A percentile compares a stretch with the other conserved stretches of the same genome.
These are phyloP conservation scores for Ziziphus jujuba DNA, from an alignment of 306 rosid genomes.

Conservation along the genomic window DNA sequence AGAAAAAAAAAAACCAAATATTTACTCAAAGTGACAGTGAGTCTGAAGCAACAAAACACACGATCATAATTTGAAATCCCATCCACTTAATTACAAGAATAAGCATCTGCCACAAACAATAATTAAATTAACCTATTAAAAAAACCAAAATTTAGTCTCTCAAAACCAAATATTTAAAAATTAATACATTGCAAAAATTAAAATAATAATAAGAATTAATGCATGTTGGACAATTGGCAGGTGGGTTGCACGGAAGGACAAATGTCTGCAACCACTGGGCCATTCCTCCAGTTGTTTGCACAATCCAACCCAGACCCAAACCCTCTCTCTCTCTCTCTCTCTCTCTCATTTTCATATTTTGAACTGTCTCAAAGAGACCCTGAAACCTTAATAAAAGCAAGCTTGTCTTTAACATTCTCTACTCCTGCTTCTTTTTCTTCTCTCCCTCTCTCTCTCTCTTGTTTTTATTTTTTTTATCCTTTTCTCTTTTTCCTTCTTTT, in stretches of 20 bases:
- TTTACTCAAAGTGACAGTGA: slow-evolving; percentile 4
- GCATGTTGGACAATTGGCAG: slow-evolving; percentile 40
- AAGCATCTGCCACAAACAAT: not conserved
- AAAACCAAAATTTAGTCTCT: too few species aligned
- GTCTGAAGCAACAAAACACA: not conserved
- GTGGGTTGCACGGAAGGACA: slow-evolving; percentile 42
- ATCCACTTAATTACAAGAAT: not conserved
- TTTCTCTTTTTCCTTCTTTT: not conserved
- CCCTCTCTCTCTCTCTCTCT: slow-evolving; percentile 1
- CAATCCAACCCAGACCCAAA: slow-evolving; percentile 6
- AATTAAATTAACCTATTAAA: too few species aligned
- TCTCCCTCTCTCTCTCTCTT: not conserved
- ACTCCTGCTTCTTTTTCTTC: slow-evolving; percentile 4
- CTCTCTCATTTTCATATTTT: slow-evolving; percentile 12
- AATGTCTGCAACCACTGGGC: slow-evolving; percentile 55
- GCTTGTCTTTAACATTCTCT: slow-evolving; percentile 59
- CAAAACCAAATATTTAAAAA: not conserved
- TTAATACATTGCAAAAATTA: not conserved
- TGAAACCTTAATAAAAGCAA: slow-evolving; percentile 76
- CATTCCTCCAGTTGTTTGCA: slow-evolving; percentile 47
- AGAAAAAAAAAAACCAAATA: not conserved
- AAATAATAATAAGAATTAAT: not conserved
- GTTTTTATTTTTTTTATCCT: not conserved
- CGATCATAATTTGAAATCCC: not conserved
- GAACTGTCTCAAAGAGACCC: slow-evolving; percentile 43